These are phyloP conservation scores for Pseudopyrenochaeta lycopersici DNA, from an alignment of 2,329 filamentous ascomycete genomes.

Conservation along the genomic window DNA sequence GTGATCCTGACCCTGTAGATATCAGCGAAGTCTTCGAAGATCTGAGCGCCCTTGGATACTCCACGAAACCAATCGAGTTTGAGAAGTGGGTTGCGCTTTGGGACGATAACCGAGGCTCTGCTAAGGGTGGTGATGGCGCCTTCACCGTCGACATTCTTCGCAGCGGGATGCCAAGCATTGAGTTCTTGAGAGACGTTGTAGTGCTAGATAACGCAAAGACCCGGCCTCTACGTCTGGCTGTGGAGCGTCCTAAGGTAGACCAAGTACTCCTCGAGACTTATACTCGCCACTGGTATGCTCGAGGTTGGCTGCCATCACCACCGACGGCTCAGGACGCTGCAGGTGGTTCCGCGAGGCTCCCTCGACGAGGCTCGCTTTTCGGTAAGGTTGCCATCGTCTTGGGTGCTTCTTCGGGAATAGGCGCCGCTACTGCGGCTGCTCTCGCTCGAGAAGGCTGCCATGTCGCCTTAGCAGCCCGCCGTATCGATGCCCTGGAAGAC, in stretches of 20 bases:
- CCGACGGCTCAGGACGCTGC: constrained; percentile 62
- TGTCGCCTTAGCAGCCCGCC: constrained; percentile 76
- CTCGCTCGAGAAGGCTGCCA: constrained; percentile 76
- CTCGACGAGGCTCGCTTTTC: constrained; percentile 66
- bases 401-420: constrained; percentile 81
- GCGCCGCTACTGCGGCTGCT: constrained; percentile 75
- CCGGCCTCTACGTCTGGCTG: constrained; percentile 64
- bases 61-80: constrained; percentile 72
- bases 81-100: constrained; percentile 79
- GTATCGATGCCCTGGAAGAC: constrained; percentile 72
- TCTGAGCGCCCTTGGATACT: constrained; percentile 73
- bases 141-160: constrained; percentile 83
- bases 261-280: constrained; percentile 77
- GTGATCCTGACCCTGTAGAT: constrained; percentile 75
- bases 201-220: constrained; percentile 77
- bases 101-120: constrained; percentile 72
- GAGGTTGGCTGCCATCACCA: constrained; percentile 76
- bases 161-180: constrained; percentile 79
- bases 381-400: constrained; percentile 80
- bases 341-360: constrained; percentile 55
- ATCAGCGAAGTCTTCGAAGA: constrained; percentile 71
- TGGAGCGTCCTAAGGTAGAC: constrained; percentile 75
- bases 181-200: constrained; percentile 74
- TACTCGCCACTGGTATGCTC: constrained; percentile 79
- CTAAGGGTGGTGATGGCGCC: constrained; percentile 72